Conservation (phyloP, 331 rosid species). For the Acacia concinna region DNA sequence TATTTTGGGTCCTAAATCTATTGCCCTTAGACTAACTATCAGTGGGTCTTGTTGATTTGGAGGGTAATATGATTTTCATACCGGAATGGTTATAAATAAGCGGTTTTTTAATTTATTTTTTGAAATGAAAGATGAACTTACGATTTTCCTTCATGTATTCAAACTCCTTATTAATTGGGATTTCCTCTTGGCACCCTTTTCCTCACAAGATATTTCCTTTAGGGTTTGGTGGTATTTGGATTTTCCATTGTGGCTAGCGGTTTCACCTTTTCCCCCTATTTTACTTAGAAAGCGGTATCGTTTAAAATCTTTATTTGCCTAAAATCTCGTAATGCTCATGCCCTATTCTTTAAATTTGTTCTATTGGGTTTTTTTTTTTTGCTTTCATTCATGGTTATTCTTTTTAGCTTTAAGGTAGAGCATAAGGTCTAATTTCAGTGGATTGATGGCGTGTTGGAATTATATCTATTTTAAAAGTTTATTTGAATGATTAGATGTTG, state of each 20-base stretch:
- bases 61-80: background rate
- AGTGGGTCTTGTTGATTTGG: background rate
- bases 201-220: background rate
- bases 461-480: background rate
- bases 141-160: background rate
- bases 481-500: background rate
- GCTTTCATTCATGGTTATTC: background rate
- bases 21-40: conserved; percentile 5
- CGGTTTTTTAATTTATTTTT: background rate
- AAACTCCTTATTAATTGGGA: background rate
- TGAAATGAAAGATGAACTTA: background rate
- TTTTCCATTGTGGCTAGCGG: background rate
- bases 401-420: background rate
- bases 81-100: background rate
- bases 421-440: background rate
- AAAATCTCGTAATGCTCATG: background rate
- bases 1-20: background rate
- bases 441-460: background rate
- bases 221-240: background rate
- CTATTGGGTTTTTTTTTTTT: background rate
- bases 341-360: background rate
- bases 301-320: background rate
- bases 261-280: too few species aligned
- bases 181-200: background rate
- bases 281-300: too few species aligned